Conservation (phyloP, 441 rosid genomes). For the Eruca vesicaria region DNA sequence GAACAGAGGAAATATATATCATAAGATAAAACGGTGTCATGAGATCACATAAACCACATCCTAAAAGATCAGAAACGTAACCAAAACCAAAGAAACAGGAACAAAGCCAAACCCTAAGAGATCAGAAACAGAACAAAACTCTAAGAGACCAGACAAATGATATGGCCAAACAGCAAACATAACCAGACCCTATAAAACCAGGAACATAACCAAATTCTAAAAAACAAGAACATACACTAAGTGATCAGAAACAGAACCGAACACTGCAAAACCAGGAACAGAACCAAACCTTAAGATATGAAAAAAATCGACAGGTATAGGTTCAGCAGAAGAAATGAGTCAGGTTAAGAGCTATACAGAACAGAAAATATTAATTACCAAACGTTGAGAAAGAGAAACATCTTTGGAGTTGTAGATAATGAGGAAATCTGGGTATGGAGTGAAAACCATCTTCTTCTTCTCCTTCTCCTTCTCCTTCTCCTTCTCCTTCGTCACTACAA, state of each 20-base stretch:
- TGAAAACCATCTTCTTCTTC: constrained; percentile 2
- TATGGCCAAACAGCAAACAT: background rate
- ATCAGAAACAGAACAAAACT: background rate
- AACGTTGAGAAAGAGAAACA: constrained; percentile 9
- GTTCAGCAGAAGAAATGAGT: background rate
- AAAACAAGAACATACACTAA: background rate
- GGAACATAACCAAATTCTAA: background rate
- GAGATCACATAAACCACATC: background rate
- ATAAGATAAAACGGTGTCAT: background rate
- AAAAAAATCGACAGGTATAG: background rate
- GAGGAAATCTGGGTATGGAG: constrained; percentile 23
- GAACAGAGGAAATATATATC: constrained; percentile 6
- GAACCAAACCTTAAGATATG: background rate
- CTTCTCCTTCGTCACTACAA: background rate
- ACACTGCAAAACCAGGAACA: background rate
- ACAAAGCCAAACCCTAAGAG: background rate
- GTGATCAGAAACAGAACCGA: background rate
- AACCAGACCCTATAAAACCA: background rate
- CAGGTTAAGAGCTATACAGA: background rate
- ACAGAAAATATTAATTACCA: background rate
- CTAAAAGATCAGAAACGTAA: background rate
- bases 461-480: constrained; percentile 6
- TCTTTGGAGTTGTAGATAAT: background rate
- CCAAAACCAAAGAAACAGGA: background rate
- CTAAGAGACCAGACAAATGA: background rate